A percentile compares a stretch with the other conserved stretches of the same genome.
Evolutionary conservation across 2,329 filamentous ascomycete species (phyloP).

Genomic region (Verticillium dahliae): DNA sequence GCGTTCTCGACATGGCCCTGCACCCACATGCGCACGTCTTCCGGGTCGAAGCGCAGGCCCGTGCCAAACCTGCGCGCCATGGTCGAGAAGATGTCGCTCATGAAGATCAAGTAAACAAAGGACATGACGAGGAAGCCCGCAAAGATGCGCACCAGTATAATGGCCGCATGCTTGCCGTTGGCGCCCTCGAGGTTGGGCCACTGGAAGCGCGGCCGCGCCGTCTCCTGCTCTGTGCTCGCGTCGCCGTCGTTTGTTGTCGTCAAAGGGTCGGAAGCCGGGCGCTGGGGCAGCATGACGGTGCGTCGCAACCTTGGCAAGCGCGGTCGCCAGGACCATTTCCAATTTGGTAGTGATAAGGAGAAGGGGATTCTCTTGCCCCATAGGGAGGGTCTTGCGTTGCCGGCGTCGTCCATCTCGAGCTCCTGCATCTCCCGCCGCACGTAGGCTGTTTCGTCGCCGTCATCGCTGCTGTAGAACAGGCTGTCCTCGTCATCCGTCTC

Average conservation of each 20-base stretch:
- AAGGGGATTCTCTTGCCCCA: constrained; percentile 53
- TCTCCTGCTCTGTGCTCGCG: background rate
- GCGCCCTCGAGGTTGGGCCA: background rate
- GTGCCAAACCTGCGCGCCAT: constrained; percentile 56
- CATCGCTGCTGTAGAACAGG: constrained; percentile 42
- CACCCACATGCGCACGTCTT: constrained; percentile 70
- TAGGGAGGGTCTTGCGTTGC: constrained; percentile 30
- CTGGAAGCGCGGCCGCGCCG: background rate
- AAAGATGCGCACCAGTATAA: constrained; percentile 66
- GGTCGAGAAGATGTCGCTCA: constrained; percentile 72
- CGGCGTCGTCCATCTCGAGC: constrained; percentile 64
- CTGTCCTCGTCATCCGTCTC: constrained; percentile 66
- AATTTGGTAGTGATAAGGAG: constrained; percentile 43
- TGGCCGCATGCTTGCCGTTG: constrained; percentile 12
- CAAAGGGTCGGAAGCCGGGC: constrained; percentile 15
- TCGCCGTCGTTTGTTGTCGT: constrained; percentile 3
- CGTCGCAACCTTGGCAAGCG: constrained; percentile 41
- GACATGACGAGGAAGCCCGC: constrained; percentile 69
- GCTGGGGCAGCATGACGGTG: constrained; percentile 40
- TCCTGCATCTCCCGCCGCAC: constrained; percentile 81
- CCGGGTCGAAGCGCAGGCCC: constrained; percentile 70
- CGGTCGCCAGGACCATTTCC: constrained; percentile 50
- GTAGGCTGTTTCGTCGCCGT: constrained; percentile 51
- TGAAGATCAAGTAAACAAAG: constrained; percentile 78
- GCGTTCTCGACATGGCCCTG: constrained; percentile 65